phyloP scores from a whole-genome alignment of 2,329 filamentous ascomycete species.

The Fusarium buharicum region DNA sequence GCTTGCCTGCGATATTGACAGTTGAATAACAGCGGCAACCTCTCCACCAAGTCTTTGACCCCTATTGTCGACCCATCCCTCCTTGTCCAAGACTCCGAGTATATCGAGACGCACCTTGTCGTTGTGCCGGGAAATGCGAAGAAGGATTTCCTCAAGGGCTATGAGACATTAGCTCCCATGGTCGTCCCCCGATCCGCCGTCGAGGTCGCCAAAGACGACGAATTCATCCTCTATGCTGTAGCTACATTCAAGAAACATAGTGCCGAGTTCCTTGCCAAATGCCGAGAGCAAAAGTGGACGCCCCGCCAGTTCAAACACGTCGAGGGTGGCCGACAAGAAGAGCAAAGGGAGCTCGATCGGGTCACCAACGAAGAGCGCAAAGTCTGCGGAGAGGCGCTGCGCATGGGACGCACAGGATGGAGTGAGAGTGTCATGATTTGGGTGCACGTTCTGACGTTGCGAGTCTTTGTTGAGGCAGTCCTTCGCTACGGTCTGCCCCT shows the following conservation, averaged over 20 bases:
- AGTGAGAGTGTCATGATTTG: slow-evolving; percentile 96
- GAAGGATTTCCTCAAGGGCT: slow-evolving; percentile 89
- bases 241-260: slow-evolving; percentile 94
- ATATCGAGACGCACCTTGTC: slow-evolving; percentile 93
- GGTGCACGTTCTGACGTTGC: slow-evolving; percentile 88
- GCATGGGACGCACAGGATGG: slow-evolving; percentile 90
- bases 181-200: slow-evolving; percentile 89
- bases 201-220: slow-evolving; percentile 84
- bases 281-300: slow-evolving; percentile 92
- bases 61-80: slow-evolving; percentile 84
- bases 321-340: slow-evolving; percentile 88
- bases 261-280: slow-evolving; percentile 89
- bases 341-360: slow-evolving; percentile 85
- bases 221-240: slow-evolving; percentile 88
- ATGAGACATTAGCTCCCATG: slow-evolving; percentile 90
- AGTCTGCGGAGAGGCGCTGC: slow-evolving; percentile 89
- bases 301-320: slow-evolving; percentile 94
- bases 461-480: slow-evolving; percentile 98
- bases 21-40: slow-evolving; percentile 74
- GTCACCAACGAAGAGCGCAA: slow-evolving; percentile 88
- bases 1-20: slow-evolving; percentile 9
- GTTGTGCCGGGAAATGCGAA: slow-evolving; percentile 82
- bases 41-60: slow-evolving; percentile 92
- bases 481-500: slow-evolving; percentile 92
- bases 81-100: slow-evolving; percentile 90